Evolutionary conservation across 441 rosid genomes (phyloP).

Genomic region (Brassica balearica): DNA sequence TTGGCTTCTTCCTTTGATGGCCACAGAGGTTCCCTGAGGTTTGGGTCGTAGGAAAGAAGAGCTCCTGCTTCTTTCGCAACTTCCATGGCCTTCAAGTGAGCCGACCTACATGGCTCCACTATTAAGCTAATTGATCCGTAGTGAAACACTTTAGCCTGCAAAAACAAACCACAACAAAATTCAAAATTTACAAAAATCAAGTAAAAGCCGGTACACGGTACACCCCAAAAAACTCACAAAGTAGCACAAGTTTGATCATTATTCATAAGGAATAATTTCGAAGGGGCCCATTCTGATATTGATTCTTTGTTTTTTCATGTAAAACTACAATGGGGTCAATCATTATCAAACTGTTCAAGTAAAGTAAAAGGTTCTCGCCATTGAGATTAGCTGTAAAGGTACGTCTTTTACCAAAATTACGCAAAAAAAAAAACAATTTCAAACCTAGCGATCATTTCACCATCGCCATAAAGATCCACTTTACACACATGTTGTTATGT

Average conservation of each 20-base stretch:
- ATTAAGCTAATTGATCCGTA: conserved; percentile 61
- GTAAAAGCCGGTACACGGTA: conserved; percentile 7
- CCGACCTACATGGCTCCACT: conserved; percentile 58
- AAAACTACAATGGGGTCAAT: conserved; percentile 32
- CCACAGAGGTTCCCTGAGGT: conserved; percentile 55
- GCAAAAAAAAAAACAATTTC: conserved; percentile 1
- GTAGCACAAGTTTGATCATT: not conserved
- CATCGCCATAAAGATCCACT: conserved; percentile 21
- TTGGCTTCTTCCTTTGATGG: conserved; percentile 62
- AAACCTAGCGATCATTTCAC: conserved; percentile 25
- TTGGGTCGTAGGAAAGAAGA: conserved; percentile 61
- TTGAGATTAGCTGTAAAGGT: conserved; percentile 37
- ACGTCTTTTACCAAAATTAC: not conserved
- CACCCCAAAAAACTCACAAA: not conserved
- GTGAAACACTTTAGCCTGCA: conserved; percentile 59
- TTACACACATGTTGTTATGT: conserved; percentile 16
- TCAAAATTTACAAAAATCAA: not conserved
- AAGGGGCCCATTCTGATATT: conserved; percentile 20
- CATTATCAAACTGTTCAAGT: conserved; percentile 29
- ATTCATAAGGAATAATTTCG: conserved; percentile 8
- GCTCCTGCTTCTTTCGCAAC: conserved; percentile 42
- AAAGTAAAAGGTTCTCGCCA: conserved; percentile 34
- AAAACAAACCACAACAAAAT: not conserved
- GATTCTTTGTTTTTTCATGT: conserved; percentile 24
- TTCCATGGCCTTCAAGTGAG: conserved; percentile 56